Conservation (phyloP, 1,284 basidiomycete species). For the Microbotryum violaceum region DNA sequence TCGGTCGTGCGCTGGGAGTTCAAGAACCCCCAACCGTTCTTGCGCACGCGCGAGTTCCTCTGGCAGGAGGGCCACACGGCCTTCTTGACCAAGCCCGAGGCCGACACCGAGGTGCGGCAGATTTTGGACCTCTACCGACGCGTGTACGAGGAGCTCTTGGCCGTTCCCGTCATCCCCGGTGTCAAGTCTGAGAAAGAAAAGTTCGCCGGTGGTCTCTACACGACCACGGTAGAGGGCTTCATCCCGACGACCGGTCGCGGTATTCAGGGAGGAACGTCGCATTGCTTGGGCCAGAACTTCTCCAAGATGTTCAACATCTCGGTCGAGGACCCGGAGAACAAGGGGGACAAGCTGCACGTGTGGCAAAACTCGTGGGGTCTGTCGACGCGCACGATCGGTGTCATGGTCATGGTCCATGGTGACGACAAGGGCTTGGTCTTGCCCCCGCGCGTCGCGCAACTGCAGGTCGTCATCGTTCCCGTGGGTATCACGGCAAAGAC, state of each 20-base stretch:
- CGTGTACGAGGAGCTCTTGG: slow-evolving; percentile 95
- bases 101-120: slow-evolving; percentile 80
- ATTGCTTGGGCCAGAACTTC: slow-evolving; percentile 98
- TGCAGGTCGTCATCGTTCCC: slow-evolving; percentile 88
- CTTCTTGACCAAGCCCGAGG: slow-evolving; percentile 77
- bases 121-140: slow-evolving; percentile 94
- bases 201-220: slow-evolving; percentile 96
- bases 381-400: slow-evolving; percentile 90
- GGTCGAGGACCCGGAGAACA: slow-evolving; percentile 70
- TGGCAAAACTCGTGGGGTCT: slow-evolving; percentile 99
- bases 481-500: slow-evolving; percentile 82
- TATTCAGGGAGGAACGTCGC: slow-evolving; percentile 96
- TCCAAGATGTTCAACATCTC: slow-evolving; percentile 97
- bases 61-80: slow-evolving; percentile 99
- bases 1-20: slow-evolving; percentile 99
- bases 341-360: slow-evolving; percentile 66
- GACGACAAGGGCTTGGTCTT: slow-evolving; percentile 96
- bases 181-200: slow-evolving; percentile 99
- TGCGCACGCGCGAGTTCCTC: slow-evolving; percentile 96
- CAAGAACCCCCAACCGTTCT: slow-evolving; percentile 99
- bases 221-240: slow-evolving; percentile 97
- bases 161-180: slow-evolving; percentile 93
- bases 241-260: slow-evolving; percentile 94
- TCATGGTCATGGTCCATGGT: slow-evolving; percentile 99
- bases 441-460: slow-evolving; percentile 84